Percentiles rank a stretch among this genome's conserved stretches.
Conservation (phyloP, 768 basidiomycete species). For the Exidia glandulosa region DNA sequence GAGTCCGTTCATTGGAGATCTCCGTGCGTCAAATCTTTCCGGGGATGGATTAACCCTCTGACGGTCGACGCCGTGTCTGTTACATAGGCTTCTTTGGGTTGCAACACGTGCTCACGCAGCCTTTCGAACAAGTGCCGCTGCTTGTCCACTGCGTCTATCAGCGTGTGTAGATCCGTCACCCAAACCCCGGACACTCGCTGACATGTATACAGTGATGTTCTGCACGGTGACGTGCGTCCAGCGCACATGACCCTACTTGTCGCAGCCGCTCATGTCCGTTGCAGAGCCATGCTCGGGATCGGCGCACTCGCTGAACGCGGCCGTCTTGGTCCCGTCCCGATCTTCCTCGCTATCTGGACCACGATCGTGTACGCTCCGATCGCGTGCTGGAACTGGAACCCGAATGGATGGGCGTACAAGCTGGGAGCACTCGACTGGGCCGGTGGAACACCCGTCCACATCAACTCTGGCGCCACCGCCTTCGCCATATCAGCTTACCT, state of each 20-base stretch:
- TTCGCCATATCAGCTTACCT: slow-evolving; percentile 82
- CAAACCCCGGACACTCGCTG: neutral
- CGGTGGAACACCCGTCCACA: slow-evolving; percentile 73
- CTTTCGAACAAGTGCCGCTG: slow-evolving; percentile 63
- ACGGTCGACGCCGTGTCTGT: too few relatives aligned
- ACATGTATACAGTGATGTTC: neutral
- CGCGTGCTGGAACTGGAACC: slow-evolving; percentile 76
- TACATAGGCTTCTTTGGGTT: slow-evolving; percentile 54
- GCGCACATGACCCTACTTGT: too few relatives aligned
- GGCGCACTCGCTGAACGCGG: slow-evolving; percentile 72
- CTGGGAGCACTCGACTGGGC: slow-evolving; percentile 86
- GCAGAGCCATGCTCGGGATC: neutral
- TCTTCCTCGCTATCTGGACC: slow-evolving; percentile 75
- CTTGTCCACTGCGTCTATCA: slow-evolving; percentile 80
- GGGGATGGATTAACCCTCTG: neutral
- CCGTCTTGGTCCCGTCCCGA: slow-evolving; percentile 67
- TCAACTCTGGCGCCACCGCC: slow-evolving; percentile 73
- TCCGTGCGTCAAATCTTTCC: slow-evolving; percentile 19
- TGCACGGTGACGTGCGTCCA: neutral
- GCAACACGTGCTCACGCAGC: slow-evolving; percentile 53
- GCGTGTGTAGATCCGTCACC: slow-evolving; percentile 12
- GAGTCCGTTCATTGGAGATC: slow-evolving; percentile 69
- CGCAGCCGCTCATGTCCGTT: neutral
- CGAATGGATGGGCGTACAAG: slow-evolving; percentile 73
- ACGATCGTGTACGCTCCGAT: slow-evolving; percentile 83